Evolutionary conservation across 176 grass and related monocot genomes (phyloP).

Genomic region (Phoenix dactylifera): DNA sequence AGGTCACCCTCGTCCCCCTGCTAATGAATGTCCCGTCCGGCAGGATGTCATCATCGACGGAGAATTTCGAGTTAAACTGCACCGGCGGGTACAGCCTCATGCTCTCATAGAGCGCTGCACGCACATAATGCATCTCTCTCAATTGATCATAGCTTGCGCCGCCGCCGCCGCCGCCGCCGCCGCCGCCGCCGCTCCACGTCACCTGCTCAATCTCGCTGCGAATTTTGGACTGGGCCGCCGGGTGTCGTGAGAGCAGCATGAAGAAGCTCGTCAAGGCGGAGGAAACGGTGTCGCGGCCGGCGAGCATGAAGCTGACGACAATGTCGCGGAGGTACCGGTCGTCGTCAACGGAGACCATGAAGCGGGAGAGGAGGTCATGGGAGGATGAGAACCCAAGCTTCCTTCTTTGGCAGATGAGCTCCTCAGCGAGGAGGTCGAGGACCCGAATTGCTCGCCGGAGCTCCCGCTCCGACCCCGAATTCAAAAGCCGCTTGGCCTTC

Average conservation of each 20-base stretch:
- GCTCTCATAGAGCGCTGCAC: slow-evolving; percentile 55
- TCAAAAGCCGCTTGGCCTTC: slow-evolving; percentile 55
- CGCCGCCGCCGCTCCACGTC: neutral
- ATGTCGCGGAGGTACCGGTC: slow-evolving; percentile 83
- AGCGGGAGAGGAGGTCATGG: slow-evolving; percentile 71
- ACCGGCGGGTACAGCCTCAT: slow-evolving; percentile 86
- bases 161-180: neutral
- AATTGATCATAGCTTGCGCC: slow-evolving; percentile 25
- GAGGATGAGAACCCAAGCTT: slow-evolving; percentile 43
- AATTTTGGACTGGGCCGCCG: slow-evolving; percentile 35
- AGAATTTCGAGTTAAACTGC: slow-evolving; percentile 76
- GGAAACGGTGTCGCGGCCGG: slow-evolving; percentile 68
- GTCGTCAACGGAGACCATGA: slow-evolving; percentile 54
- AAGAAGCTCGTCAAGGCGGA: slow-evolving; percentile 71
- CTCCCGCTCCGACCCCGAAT: slow-evolving; percentile 55
- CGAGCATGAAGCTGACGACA: slow-evolving; percentile 82
- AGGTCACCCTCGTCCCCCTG: slow-evolving; percentile 53
- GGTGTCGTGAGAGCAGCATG: slow-evolving; percentile 49
- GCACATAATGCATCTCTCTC: slow-evolving; percentile 68
- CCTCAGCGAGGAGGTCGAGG: slow-evolving; percentile 51
- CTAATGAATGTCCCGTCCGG: slow-evolving; percentile 54
- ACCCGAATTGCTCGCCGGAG: slow-evolving; percentile 46
- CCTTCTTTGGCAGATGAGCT: slow-evolving; percentile 59
- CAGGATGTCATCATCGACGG: slow-evolving; percentile 53
- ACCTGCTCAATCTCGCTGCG: slow-evolving; percentile 37